These are phyloP conservation scores for Alternaria alternata DNA, from an alignment of 2,329 filamentous ascomycete species.

Conservation along the genomic window DNA sequence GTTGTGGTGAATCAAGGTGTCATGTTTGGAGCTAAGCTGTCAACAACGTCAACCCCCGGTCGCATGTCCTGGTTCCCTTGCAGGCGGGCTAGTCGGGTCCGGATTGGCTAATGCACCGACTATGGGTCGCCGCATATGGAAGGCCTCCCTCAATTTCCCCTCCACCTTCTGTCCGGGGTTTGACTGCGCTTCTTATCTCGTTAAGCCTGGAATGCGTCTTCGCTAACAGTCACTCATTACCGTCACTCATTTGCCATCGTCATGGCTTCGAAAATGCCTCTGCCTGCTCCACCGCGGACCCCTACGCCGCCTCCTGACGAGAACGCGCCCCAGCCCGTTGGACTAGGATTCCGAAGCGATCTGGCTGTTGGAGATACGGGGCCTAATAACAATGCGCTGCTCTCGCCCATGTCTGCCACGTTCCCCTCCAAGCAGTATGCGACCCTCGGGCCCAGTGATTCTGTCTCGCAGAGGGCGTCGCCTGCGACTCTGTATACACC, in stretches of 20 bases:
- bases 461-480: conserved; percentile 44
- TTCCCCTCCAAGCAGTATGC: conserved; percentile 49
- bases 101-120: conserved; percentile 28
- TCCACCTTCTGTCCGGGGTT: conserved; percentile 27
- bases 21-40: conserved; percentile 28
- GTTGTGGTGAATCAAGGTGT: conserved; percentile 20
- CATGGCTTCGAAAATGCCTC: conserved; percentile 68
- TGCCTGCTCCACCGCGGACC: conserved; percentile 68
- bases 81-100: conserved; percentile 22
- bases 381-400: conserved; percentile 42
- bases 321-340: conserved; percentile 47
- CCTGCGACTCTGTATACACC: conserved; percentile 45
- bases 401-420: conserved; percentile 52
- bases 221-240: conserved; percentile 28
- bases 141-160: conserved; percentile 33
- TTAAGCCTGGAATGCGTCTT: conserved; percentile 22
- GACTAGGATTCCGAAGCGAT: conserved; percentile 45
- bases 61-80: conserved; percentile 23
- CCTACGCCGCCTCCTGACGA: conserved; percentile 70
- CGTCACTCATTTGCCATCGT: conserved; percentile 31
- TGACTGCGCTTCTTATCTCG: conserved; percentile 23
- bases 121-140: conserved; percentile 30
- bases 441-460: conserved; percentile 45
- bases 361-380: conserved; percentile 36
- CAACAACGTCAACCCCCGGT: conserved; percentile 14